Evolutionary conservation across 306 rosid species (phyloP).

Genomic region (Erythrophleum fordii): DNA sequence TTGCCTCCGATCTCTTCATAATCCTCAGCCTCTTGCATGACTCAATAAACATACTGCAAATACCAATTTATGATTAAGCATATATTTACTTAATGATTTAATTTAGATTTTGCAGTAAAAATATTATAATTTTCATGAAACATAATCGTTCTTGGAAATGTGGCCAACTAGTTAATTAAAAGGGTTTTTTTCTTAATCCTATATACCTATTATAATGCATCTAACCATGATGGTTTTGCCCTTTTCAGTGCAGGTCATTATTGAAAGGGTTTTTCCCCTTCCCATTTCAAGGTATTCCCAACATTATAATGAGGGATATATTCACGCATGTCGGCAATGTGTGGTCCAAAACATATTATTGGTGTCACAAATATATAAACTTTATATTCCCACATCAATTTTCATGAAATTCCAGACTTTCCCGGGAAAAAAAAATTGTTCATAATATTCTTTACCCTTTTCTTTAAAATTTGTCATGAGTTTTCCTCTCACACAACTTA

Average conservation of each 20-base stretch:
- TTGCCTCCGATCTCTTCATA: conserved; percentile 73
- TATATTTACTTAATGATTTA: neutral
- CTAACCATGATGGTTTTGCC: conserved; percentile 23
- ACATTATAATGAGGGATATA: conserved; percentile 44
- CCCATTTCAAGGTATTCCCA: conserved; percentile 28
- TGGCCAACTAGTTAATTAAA: conserved; percentile 26
- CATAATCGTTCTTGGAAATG: conserved; percentile 26
- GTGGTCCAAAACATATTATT: conserved; percentile 38
- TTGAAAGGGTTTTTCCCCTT: neutral
- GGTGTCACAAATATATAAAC: neutral
- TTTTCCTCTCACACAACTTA: neutral
- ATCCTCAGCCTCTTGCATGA: conserved; percentile 88
- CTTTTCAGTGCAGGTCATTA: conserved; percentile 15
- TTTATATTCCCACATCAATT: neutral
- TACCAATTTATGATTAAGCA: neutral
- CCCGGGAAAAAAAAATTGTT: neutral
- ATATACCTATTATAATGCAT: neutral
- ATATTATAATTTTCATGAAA: neutral
- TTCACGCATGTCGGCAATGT: conserved; percentile 49
- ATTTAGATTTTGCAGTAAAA: neutral
- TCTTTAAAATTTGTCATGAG: neutral
- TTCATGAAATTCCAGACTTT: neutral
- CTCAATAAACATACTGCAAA: conserved; percentile 74
- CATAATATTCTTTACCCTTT: neutral
- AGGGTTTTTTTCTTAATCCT: neutral